phyloP scores from a whole-genome alignment of 306 rosid genomes.

The Malus sylvestris region DNA sequence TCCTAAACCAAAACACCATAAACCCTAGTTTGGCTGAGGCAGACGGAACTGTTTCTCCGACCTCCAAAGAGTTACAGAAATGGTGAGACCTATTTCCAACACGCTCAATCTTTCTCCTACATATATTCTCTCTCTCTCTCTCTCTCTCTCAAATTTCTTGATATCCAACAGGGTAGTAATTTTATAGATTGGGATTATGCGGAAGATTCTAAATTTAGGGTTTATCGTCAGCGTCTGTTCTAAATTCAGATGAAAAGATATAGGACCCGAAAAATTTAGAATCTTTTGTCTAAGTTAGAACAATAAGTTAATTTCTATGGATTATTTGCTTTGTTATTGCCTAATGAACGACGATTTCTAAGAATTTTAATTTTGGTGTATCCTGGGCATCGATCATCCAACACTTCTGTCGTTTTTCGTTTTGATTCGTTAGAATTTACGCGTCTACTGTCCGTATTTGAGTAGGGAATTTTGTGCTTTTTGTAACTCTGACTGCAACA shows the following conservation, averaged over 20 bases:
- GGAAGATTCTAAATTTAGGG: background rate
- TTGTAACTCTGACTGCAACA: background rate
- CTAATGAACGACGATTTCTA: background rate
- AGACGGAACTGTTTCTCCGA: background rate
- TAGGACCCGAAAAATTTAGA: background rate
- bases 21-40: background rate
- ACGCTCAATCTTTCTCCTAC: background rate
- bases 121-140: background rate
- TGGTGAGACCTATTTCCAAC: conserved; percentile 4
- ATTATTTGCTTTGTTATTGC: background rate
- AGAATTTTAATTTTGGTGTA: background rate
- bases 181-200: background rate
- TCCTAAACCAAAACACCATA: background rate
- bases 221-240: background rate
- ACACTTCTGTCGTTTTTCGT: background rate
- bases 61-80: background rate
- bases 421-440: background rate
- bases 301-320: too few species aligned
- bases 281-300: background rate
- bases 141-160: background rate
- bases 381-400: background rate
- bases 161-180: background rate
- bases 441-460: background rate
- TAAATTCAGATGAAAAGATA: background rate
- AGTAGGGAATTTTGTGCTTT: background rate